A percentile compares a stretch with the other conserved stretches of the same genome.
phyloP scores from a whole-genome alignment of 805 yeast species.

The Maudiozyma saulgeensis region DNA sequence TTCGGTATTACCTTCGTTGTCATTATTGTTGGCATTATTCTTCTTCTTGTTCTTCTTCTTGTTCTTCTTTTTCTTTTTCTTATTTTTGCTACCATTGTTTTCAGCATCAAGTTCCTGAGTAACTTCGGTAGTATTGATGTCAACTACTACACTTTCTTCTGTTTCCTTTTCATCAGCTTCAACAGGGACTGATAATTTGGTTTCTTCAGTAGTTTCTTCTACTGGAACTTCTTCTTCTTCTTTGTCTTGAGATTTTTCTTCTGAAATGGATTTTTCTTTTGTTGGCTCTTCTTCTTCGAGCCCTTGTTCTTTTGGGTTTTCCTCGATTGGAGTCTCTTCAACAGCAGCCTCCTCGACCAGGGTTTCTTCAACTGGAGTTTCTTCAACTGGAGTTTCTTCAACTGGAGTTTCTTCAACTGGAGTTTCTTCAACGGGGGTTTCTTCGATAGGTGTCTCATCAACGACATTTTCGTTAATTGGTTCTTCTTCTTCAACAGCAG shows the following conservation, averaged over 20 bases:
- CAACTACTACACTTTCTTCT: background rate
- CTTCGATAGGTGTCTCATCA: background rate
- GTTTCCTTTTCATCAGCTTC: conserved; percentile 2
- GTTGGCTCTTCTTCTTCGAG: conserved; percentile 4
- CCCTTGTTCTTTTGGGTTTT: background rate
- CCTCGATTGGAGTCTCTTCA: conserved; percentile 1
- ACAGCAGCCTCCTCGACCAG: conserved; percentile 3
- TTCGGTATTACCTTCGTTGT: background rate
- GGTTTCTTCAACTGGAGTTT: conserved; percentile 6
- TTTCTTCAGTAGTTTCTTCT: background rate
- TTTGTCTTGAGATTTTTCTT: conserved; percentile 1
- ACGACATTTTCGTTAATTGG: background rate
- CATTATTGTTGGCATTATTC: conserved; percentile 9
- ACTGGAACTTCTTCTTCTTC: conserved; percentile 1
- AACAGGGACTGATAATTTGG: background rate
- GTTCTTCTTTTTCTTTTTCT: conserved; percentile 11
- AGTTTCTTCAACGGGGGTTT: conserved; percentile 1
- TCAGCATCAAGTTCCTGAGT: background rate
- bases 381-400: conserved; percentile 1
- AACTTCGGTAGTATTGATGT: background rate
- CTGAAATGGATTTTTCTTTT: conserved; percentile 4
- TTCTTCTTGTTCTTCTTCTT: conserved; percentile 25
- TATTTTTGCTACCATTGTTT: conserved; percentile 17
- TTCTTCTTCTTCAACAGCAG: conserved; percentile 1
- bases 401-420: background rate